Conservation (phyloP, 225 moss, liverwort and hornwort genomes). For the Asterella californica region DNA sequence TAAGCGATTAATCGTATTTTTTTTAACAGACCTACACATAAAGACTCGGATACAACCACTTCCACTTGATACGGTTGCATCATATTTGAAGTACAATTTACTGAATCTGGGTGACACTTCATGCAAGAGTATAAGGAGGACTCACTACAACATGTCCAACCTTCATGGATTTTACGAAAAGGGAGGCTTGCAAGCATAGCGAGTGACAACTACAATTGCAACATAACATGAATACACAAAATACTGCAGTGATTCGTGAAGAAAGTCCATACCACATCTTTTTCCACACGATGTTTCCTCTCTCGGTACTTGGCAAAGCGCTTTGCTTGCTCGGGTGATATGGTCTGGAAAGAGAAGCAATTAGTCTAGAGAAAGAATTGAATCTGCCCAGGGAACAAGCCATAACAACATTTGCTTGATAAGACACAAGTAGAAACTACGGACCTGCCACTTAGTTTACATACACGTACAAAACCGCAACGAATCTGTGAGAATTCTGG, state of each 20-base stretch:
- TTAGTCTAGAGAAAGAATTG: background rate
- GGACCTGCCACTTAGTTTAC: slow-evolving; percentile 92
- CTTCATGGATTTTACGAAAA: too few relatives aligned
- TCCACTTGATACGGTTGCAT: background rate
- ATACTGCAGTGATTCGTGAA: background rate
- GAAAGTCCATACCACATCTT: slow-evolving; percentile 75
- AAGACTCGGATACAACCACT: background rate
- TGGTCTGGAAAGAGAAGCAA: slow-evolving; percentile 46
- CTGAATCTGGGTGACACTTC: too few relatives aligned
- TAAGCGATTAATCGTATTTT: too few relatives aligned
- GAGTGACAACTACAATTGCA: background rate
- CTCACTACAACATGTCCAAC: too few relatives aligned
- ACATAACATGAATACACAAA: background rate
- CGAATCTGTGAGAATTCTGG: background rate
- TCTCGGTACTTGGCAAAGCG: slow-evolving; percentile 96
- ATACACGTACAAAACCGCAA: slow-evolving; percentile 33
- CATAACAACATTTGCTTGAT: background rate
- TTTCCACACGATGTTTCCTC: slow-evolving; percentile 93
- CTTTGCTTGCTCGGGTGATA: slow-evolving; percentile 96
- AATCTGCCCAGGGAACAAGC: too few relatives aligned
- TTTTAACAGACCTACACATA: too few relatives aligned
- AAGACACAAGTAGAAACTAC: background rate
- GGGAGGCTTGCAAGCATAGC: background rate
- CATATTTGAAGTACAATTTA: too few relatives aligned
- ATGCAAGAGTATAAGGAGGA: background rate